Percentiles rank a stretch among this genome's conserved stretches.
phyloP scores from a whole-genome alignment of 2,329 filamentous ascomycete genomes.

The Lasiodiplodia sp. region DNA sequence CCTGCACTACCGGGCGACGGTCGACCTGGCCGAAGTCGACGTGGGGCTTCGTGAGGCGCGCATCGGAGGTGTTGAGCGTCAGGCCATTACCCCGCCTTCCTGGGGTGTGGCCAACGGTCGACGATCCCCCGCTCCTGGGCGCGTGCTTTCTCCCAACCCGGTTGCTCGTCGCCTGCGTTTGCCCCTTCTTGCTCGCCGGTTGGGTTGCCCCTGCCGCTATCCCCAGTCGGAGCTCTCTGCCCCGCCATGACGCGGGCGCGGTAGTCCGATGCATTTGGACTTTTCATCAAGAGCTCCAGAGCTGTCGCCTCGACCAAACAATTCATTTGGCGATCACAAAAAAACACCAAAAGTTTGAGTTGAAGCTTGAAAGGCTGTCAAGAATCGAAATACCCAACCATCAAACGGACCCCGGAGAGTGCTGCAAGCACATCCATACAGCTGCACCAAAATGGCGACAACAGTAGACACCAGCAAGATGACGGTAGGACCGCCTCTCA shows the following conservation, averaged over 20 bases:
- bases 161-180: neutral
- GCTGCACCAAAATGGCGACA: constrained; percentile 3
- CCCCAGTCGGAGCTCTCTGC: neutral
- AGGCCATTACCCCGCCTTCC: constrained; percentile 10
- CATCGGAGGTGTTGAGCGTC: neutral
- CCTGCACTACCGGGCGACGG: neutral
- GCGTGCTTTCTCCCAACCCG: neutral
- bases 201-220: neutral
- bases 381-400: too few species aligned
- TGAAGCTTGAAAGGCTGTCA: neutral
- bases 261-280: constrained; percentile 6
- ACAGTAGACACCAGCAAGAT: constrained; percentile 8
- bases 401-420: neutral
- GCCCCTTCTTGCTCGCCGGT: neutral
- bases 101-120: neutral
- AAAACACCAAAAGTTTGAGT: neutral
- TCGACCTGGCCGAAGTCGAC: neutral
- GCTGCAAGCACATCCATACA: too few species aligned
- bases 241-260: constrained; percentile 5
- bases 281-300: neutral
- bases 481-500: neutral
- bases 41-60: constrained; percentile 5
- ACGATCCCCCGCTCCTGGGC: constrained; percentile 22
- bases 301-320: neutral
- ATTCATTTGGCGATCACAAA: neutral